Conservation (phyloP, 306 rosid species). For the Castanea crenata region DNA sequence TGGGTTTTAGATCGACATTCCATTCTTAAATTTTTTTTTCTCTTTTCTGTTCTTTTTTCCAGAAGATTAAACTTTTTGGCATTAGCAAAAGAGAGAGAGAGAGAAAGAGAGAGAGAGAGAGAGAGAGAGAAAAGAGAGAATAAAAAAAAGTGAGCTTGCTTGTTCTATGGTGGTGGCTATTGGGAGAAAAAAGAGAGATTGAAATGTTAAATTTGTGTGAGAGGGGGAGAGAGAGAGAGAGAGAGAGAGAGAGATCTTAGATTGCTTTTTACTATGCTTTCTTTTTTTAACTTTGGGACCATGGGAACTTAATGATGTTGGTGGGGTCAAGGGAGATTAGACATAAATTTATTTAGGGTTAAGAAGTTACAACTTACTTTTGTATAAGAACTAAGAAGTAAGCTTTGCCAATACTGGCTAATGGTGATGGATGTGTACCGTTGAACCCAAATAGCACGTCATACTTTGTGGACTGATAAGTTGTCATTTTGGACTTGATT, state of each 20-base stretch:
- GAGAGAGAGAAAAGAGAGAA: slow-evolving; percentile 13
- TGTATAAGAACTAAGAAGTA: too few species aligned
- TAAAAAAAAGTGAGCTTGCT: slow-evolving; percentile 2
- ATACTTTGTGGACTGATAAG: too few species aligned
- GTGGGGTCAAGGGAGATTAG: slow-evolving; percentile 1
- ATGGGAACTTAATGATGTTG: slow-evolving; percentile 12
- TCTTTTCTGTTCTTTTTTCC: slow-evolving; percentile 12
- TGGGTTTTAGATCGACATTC: slow-evolving; percentile 42
- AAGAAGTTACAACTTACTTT: too few species aligned
- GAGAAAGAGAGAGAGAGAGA: slow-evolving; percentile 15
- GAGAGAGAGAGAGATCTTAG: not conserved
- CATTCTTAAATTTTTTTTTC: not conserved
- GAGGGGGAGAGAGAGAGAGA: slow-evolving; percentile 10
- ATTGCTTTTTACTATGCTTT: not conserved
- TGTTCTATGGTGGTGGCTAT: slow-evolving; percentile 16
- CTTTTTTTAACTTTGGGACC: slow-evolving; percentile 3
- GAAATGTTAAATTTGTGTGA: not conserved
- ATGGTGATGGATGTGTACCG: too few species aligned
- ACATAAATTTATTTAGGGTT: too few species aligned
- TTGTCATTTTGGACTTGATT: too few species aligned
- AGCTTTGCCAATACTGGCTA: too few species aligned
- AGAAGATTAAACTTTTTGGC: slow-evolving; percentile 35
- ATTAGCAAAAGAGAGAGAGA: slow-evolving; percentile 18
- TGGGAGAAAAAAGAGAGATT: slow-evolving; percentile 9
- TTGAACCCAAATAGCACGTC: too few species aligned